These are phyloP conservation scores for Eimeria necatrix DNA, from an alignment of 169 alveolate species.

Conservation along the genomic window DNA sequence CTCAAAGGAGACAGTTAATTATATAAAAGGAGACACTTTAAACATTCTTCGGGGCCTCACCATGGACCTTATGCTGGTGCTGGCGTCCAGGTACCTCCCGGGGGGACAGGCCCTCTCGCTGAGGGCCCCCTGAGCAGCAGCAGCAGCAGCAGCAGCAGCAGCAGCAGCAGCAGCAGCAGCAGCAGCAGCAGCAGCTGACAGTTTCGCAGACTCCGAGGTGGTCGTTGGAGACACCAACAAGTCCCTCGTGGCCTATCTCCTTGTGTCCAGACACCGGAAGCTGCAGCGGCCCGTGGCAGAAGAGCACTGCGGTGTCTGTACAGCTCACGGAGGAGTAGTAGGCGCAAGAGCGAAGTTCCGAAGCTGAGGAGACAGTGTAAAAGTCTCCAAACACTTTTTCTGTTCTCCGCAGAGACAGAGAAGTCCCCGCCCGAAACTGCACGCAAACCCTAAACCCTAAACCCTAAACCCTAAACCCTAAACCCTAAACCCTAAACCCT, in stretches of 20 bases:
- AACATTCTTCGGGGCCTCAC: too few species aligned
- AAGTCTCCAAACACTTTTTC: background rate
- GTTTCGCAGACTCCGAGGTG: constrained; percentile 26
- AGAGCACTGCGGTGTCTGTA: background rate
- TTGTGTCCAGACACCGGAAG: background rate
- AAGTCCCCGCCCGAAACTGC: background rate
- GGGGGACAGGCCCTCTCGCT: constrained; percentile 61
- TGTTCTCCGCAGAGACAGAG: background rate
- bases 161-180: background rate
- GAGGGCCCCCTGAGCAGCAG: constrained; percentile 1
- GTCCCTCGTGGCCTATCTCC: background rate
- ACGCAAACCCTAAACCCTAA: constrained; percentile 23
- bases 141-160: background rate
- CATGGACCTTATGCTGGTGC: background rate
- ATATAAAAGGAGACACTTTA: too few species aligned
- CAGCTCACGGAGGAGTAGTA: background rate
- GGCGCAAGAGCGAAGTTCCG: background rate
- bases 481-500: background rate
- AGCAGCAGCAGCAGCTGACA: background rate
- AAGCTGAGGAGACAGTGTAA: background rate
- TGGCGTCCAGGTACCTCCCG: background rate
- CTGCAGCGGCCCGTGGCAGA: background rate
- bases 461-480: constrained; percentile 5
- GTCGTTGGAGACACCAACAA: background rate
- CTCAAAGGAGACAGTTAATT: background rate